These are phyloP conservation scores for Tuber brumale DNA, from an alignment of 495 filamentous ascomycete genomes.

Conservation along the genomic window DNA sequence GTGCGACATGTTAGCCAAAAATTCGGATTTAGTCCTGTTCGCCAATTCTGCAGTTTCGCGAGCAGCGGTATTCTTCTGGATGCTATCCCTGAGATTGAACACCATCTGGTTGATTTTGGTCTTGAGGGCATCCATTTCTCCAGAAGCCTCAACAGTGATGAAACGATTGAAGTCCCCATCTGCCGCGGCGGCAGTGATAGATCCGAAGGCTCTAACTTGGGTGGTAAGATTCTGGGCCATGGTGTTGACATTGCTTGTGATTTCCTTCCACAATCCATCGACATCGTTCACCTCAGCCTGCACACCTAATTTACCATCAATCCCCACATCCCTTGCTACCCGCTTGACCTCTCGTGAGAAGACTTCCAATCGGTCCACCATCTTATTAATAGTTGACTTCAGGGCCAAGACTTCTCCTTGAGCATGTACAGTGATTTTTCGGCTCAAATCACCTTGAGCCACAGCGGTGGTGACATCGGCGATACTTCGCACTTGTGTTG, in stretches of 20 bases:
- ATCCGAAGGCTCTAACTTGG: conserved; percentile 94
- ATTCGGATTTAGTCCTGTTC: conserved; percentile 98
- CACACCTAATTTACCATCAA: conserved; percentile 97
- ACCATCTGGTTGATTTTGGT: conserved; percentile 99
- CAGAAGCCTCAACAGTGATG: conserved; percentile 95
- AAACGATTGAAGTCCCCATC: conserved; percentile 95
- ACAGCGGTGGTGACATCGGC: conserved; percentile 98
- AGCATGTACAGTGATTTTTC: conserved; percentile 92
- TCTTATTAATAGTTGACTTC: conserved; percentile 98
- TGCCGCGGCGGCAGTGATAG: conserved; percentile 94
- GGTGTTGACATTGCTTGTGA: conserved; percentile 95
- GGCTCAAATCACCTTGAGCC: conserved; percentile 79
- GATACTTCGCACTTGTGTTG: conserved; percentile 96
- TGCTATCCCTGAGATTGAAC: conserved; percentile 87
- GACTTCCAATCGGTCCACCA: conserved; percentile 91
- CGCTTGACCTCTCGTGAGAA: conserved; percentile 97
- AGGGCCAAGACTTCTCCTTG: conserved; percentile 90
- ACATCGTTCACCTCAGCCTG: conserved; percentile 93
- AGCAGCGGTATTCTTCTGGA: conserved; percentile 93
- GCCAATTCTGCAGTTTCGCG: conserved; percentile 94
- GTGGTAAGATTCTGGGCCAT: conserved; percentile 98
- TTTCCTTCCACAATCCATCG: conserved; percentile 95
- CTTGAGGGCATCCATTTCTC: conserved; percentile 99
- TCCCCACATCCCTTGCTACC: conserved; percentile 93
- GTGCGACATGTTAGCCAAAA: conserved; percentile 98